Base-by-base conservation (phyloP, 2,329 filamentous ascomycete species). In the Basipetospora chlamydospora region DNA sequence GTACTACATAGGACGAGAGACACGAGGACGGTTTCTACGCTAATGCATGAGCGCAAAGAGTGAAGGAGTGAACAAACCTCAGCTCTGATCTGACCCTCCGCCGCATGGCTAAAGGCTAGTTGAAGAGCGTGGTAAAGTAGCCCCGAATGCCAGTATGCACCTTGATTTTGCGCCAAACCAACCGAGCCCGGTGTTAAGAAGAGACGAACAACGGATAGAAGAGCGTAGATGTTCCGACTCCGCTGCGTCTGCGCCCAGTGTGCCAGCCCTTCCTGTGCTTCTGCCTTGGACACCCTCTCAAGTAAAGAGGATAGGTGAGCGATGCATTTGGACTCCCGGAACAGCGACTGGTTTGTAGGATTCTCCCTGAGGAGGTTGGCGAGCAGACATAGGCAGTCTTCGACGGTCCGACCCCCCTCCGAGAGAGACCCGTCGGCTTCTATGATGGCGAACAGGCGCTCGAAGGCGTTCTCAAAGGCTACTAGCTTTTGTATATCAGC, bases 381-480 rank as follows among this genome's bases (percentile, higher is more conserved):
- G 33, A 96, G 64, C 37, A 98, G 65, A 39, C 90, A 88, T 15
- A 98, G 64, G 47, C 87, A 95, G 55, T 98, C 90, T 56, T 96
- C 88, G 3, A 95, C 82, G 10, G 83, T 73, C 42, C 88, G 80
- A 28, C 83, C 85, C 12, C 90, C 90, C 47, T 92, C 78, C 4
- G 68, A 69, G 30, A 98, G 61, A 2, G 79, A 80, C 0, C 90
- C 90, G 49, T 98, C 90, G 1, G 68, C 64, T 44, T 79, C 71
- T 37, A 98, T 82, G 37, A 96, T 77, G 30, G 67, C 67, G 53
- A 96, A 95, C 18, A 92, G 64, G 29, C 80, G 77, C 42, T 90
- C 85, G 48, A 95, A 96, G 0, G 87, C 84, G 64, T 85, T 88
- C 49, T 95, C 86, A 46, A 95, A 96, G 0, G 86, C 90, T 17